Percentiles rank a stretch among this genome's conserved stretches.
Evolutionary conservation across 306 rosid genomes (phyloP).

Genomic region (Vigna trinervia): DNA sequence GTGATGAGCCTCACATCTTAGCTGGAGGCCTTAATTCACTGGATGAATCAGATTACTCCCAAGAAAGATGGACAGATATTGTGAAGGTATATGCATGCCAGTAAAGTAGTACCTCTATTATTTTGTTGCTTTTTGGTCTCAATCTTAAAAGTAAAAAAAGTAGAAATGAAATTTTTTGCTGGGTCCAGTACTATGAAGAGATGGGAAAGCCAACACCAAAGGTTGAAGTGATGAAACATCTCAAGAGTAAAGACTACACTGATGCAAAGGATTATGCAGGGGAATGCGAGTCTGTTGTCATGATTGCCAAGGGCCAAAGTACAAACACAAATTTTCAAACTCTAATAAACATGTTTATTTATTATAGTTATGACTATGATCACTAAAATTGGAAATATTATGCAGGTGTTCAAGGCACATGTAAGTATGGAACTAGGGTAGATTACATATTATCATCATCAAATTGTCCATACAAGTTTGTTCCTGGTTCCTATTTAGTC

Average conservation of each 20-base stretch:
- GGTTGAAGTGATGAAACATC: conserved; percentile 76
- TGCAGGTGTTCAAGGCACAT: conserved; percentile 98
- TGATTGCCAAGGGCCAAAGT: conserved; percentile 99
- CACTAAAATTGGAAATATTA: conserved; percentile 6
- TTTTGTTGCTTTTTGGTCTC: background rate
- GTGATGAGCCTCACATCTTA: conserved; percentile 78
- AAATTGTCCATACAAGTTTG: conserved; percentile 69
- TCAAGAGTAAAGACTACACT: conserved; percentile 73
- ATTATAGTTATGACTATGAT: background rate
- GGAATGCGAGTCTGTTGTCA: conserved; percentile 88
- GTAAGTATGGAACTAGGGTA: conserved; percentile 95
- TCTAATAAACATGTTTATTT: conserved; percentile 1
- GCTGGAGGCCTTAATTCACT: conserved; percentile 92
- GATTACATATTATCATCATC: conserved; percentile 88
- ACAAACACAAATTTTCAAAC: conserved; percentile 23
- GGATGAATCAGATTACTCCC: conserved; percentile 87
- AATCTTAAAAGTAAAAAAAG: conserved; percentile 37
- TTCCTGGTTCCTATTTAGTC: conserved; percentile 88
- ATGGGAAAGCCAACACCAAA: conserved; percentile 88
- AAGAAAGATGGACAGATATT: conserved; percentile 95
- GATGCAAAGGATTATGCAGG: conserved; percentile 86
- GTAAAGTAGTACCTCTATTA: background rate
- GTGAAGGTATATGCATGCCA: conserved; percentile 66
- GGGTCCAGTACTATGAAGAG: conserved; percentile 78
- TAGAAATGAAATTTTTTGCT: conserved; percentile 20